phyloP scores from a whole-genome alignment of 2,329 filamentous ascomycete genomes.

The Colletotrichum coccodes region DNA sequence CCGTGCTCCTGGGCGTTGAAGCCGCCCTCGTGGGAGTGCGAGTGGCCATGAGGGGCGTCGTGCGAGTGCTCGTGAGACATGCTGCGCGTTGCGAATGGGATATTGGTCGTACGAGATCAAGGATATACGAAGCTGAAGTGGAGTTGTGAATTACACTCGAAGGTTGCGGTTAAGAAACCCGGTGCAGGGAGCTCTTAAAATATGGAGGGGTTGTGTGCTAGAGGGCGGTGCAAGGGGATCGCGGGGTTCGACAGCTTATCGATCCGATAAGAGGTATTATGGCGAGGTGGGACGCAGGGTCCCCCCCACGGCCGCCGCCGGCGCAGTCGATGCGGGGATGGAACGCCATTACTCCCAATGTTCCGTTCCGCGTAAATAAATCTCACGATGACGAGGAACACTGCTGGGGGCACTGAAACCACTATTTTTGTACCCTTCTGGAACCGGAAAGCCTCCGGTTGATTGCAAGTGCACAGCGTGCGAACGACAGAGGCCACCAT shows the following conservation, averaged over 20 bases:
- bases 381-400: not conserved
- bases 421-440: no score
- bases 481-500: not conserved
- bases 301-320: constrained; percentile 25
- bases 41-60: constrained; percentile 57
- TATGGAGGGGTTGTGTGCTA: constrained; percentile 16
- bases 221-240: constrained; percentile 10
- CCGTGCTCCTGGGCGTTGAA: constrained; percentile 79
- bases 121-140: not conserved
- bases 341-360: not conserved
- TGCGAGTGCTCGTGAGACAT: constrained; percentile 60
- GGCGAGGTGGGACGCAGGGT: not conserved
- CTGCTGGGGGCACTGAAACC: not conserved
- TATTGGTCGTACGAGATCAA: not conserved
- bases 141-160: not conserved
- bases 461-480: not conserved
- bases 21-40: constrained; percentile 67
- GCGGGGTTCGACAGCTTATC: constrained; percentile 27
- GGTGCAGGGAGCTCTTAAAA: not conserved
- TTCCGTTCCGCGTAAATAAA: not conserved
- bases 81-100: not conserved
- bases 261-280: constrained; percentile 11
- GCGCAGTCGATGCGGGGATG: constrained; percentile 19
- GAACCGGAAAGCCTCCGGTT: not conserved
- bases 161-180: not conserved